Conservation (phyloP, 352 stramenopile species). For the Pythium chondricola region DNA sequence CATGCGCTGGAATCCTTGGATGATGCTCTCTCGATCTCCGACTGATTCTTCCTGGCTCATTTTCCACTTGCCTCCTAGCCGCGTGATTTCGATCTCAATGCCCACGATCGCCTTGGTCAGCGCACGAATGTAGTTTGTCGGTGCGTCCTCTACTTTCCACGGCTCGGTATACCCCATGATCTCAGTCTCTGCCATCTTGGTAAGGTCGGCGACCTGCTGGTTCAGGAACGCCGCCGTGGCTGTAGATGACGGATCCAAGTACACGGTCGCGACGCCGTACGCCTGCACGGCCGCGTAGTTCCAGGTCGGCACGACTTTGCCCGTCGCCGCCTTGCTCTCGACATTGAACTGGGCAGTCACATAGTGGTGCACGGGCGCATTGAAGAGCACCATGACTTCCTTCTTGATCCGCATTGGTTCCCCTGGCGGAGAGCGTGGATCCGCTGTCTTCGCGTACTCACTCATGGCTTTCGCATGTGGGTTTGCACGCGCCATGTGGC, state of each 20-base stretch:
- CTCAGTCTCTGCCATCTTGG: slow-evolving; percentile 10
- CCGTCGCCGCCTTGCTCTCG: slow-evolving; percentile 15
- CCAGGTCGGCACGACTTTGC: slow-evolving; percentile 24
- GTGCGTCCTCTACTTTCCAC: slow-evolving; percentile 20
- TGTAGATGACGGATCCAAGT: slow-evolving; percentile 10
- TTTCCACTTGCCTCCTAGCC: slow-evolving; percentile 18
- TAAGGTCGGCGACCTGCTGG: slow-evolving; percentile 14
- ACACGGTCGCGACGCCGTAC: slow-evolving; percentile 9
- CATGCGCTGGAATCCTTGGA: slow-evolving; percentile 10
- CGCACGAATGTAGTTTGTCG: slow-evolving; percentile 10
- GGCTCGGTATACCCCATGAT: slow-evolving; percentile 14
- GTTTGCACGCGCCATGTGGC: slow-evolving; percentile 17
- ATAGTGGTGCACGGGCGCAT: slow-evolving; percentile 15
- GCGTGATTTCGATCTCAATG: slow-evolving; percentile 17
- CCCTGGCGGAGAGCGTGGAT: neutral
- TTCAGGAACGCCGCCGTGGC: slow-evolving; percentile 3
- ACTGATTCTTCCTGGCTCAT: slow-evolving; percentile 15
- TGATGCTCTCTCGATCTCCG: slow-evolving; percentile 13
- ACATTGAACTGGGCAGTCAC: slow-evolving; percentile 12
- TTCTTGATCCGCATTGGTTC: slow-evolving; percentile 2
- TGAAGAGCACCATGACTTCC: slow-evolving; percentile 18
- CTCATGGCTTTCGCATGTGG: slow-evolving; percentile 10
- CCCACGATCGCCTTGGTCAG: slow-evolving; percentile 19
- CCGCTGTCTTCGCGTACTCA: slow-evolving; percentile 2
- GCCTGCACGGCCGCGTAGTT: slow-evolving; percentile 19